Evolutionary conservation across 345 rosid genomes (phyloP).

Genomic region (Eucalyptus polyanthemos): DNA sequence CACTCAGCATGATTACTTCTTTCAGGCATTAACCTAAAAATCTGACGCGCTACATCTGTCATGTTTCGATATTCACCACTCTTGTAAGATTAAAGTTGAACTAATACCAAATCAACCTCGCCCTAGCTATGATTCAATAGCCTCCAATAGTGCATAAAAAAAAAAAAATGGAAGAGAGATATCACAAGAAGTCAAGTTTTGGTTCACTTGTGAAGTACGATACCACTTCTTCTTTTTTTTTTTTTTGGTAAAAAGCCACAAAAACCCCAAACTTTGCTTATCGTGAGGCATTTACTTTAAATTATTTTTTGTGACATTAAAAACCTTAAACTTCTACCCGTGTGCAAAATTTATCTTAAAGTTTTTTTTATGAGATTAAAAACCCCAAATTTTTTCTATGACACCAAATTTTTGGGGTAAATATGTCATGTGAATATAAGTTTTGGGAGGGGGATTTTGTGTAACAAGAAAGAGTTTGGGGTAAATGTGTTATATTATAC

Average conservation of each 20-base stretch:
- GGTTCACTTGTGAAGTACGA: neutral
- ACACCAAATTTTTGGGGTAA: no score
- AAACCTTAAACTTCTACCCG: rapidly evolving
- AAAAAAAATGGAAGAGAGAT: neutral
- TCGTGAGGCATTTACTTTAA: rapidly evolving
- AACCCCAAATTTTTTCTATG: rapidly evolving
- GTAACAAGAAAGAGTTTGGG: no score
- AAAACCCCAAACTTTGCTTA: no score
- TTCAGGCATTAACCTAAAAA: no score
- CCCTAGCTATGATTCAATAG: neutral
- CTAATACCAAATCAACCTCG: neutral
- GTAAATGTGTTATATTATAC: rapidly evolving
- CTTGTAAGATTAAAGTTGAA: neutral
- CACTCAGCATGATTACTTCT: neutral
- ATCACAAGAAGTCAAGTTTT: neutral
- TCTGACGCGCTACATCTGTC: no score
- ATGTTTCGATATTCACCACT: neutral
- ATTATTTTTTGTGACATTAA: no score
- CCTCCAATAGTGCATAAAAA: neutral
- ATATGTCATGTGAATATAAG: rapidly evolving
- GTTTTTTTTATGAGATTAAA: no score
- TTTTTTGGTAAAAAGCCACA: rapidly evolving
- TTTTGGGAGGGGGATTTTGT: no score
- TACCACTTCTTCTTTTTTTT: no score
- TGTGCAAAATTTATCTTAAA: rapidly evolving